These are phyloP conservation scores for Cutaneotrichosporon arboriforme DNA, from an alignment of 1,284 basidiomycete species.

Conservation along the genomic window DNA sequence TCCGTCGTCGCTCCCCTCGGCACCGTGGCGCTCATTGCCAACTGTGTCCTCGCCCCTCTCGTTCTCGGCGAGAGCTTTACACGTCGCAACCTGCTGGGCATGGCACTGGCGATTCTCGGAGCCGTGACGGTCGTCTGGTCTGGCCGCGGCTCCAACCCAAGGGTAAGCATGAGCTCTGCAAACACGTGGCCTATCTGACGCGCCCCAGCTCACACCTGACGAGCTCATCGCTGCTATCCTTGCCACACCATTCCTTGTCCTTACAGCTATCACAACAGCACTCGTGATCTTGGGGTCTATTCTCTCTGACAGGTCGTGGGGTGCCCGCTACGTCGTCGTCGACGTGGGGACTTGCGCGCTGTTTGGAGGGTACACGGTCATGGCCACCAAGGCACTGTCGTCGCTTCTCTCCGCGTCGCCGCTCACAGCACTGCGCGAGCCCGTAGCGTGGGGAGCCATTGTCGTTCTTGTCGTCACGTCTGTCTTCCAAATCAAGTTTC, in stretches of 20 bases:
- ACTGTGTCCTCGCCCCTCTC: slow-evolving; percentile 87
- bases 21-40: slow-evolving; percentile 84
- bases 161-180: slow-evolving; percentile 48
- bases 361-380: slow-evolving; percentile 74
- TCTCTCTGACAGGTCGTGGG: slow-evolving; percentile 60
- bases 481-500: slow-evolving; percentile 80
- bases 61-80: slow-evolving; percentile 55
- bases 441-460: slow-evolving; percentile 72
- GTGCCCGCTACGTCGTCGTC: slow-evolving; percentile 67
- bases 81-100: slow-evolving; percentile 79
- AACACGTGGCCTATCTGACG: not conserved
- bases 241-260: slow-evolving; percentile 67
- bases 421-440: slow-evolving; percentile 64
- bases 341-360: slow-evolving; percentile 63
- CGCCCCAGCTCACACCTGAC: slow-evolving; percentile 54
- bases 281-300: slow-evolving; percentile 57
- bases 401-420: slow-evolving; percentile 69
- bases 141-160: slow-evolving; percentile 63
- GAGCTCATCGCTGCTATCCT: slow-evolving; percentile 65
- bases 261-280: slow-evolving; percentile 60
- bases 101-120: slow-evolving; percentile 71
- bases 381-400: slow-evolving; percentile 80
- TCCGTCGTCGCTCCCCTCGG: slow-evolving; percentile 92
- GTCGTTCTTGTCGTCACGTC: slow-evolving; percentile 71
- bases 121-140: slow-evolving; percentile 86